phyloP scores from a whole-genome alignment of 257 asterid species.

The Fraxinus americana region DNA sequence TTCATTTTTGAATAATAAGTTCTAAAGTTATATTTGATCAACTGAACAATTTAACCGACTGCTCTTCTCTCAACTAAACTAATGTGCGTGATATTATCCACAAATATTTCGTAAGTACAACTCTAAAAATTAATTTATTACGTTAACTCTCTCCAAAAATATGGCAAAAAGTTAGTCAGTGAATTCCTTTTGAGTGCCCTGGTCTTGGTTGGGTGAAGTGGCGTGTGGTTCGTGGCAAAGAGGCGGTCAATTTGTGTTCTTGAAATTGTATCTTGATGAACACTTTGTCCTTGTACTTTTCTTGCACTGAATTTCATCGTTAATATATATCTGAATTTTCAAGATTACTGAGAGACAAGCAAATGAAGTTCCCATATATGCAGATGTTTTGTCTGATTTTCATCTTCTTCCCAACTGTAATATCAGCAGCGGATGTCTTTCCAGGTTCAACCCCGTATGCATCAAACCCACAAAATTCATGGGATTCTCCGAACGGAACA shows the following conservation, averaged over 20 bases:
- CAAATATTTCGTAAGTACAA: too few species aligned
- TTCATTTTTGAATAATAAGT: too few species aligned
- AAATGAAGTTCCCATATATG: neutral
- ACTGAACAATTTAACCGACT: too few species aligned
- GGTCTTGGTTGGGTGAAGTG: neutral
- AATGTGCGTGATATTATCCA: too few species aligned
- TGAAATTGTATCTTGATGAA: neutral
- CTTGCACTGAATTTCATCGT: neutral
- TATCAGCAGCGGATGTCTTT: slow-evolving; percentile 44
- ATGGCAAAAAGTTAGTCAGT: too few species aligned
- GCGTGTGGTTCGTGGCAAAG: neutral
- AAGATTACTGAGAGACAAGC: neutral
- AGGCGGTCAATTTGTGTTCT: neutral
- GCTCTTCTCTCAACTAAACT: too few species aligned
- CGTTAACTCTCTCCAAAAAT: too few species aligned
- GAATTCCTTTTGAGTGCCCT: too few species aligned
- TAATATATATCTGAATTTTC: neutral
- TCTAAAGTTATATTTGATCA: too few species aligned
- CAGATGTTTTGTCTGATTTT: slow-evolving; percentile 1
- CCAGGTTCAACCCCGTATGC: slow-evolving; percentile 58
- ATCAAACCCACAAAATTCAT: slow-evolving; percentile 48
- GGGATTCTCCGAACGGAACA: slow-evolving; percentile 58
- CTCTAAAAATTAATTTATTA: too few species aligned
- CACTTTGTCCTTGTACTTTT: neutral
- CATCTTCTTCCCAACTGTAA: slow-evolving; percentile 21